These are phyloP conservation scores for Penicillium fuscoglaucum DNA, from an alignment of 2,329 filamentous ascomycete genomes.

Conservation along the genomic window DNA sequence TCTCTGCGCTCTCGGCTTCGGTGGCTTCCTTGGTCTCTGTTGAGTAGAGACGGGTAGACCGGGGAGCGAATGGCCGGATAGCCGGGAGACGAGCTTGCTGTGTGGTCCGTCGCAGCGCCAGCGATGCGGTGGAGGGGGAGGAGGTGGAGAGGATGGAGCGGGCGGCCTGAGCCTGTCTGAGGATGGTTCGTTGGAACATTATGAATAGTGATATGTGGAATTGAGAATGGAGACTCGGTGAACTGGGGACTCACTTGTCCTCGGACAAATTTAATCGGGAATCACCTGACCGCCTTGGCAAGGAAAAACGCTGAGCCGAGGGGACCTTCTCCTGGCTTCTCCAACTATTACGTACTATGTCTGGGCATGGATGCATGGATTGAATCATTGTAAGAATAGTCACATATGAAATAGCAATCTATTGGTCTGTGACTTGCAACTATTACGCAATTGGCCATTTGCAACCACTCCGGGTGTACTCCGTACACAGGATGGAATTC, in stretches of 20 bases:
- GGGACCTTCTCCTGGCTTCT: slow-evolving; percentile 3
- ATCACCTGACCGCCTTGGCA: slow-evolving; percentile 10
- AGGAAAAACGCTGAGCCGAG: slow-evolving; percentile 11
- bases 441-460: not conserved
- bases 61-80: slow-evolving; percentile 36
- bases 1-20: slow-evolving; percentile 47
- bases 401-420: not conserved
- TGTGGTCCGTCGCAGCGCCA: slow-evolving; percentile 37
- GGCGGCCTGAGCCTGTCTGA: slow-evolving; percentile 44
- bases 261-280: slow-evolving; percentile 12
- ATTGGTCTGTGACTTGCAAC: not conserved
- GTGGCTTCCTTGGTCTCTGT: slow-evolving; percentile 47
- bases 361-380: not conserved
- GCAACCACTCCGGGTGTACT: no score
- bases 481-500: no score
- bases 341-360: not conserved
- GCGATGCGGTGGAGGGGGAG: slow-evolving; percentile 36
- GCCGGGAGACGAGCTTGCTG: slow-evolving; percentile 31
- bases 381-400: not conserved
- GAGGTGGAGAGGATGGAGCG: slow-evolving; percentile 33
- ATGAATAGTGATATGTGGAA: slow-evolving; percentile 18
- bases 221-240: slow-evolving; percentile 7
- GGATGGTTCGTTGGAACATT: slow-evolving; percentile 47
- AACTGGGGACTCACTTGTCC: not conserved
- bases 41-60: slow-evolving; percentile 45